phyloP scores from a whole-genome alignment of 208 protist genomes.

The Wallacemonas collosoma region DNA sequence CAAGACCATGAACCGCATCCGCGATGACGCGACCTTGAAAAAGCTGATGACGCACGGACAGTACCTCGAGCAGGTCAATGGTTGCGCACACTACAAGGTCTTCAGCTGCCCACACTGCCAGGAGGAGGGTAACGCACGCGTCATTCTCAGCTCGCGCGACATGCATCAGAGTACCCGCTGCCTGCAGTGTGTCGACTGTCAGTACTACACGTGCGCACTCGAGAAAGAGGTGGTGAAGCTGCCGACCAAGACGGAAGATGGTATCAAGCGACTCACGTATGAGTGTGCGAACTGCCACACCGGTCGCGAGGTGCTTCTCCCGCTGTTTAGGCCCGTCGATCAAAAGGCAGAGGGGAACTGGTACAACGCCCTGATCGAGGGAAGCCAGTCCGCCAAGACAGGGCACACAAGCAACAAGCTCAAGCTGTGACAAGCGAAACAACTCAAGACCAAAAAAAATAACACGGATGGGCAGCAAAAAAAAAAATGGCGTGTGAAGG shows the following conservation, averaged over 20 bases:
- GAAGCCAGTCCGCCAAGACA: slow-evolving; percentile 60
- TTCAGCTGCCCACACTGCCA: slow-evolving; percentile 79
- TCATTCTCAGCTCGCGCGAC: slow-evolving; percentile 75
- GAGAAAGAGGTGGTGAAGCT: slow-evolving; percentile 79
- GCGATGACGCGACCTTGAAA: slow-evolving; percentile 65
- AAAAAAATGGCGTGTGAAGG: not conserved
- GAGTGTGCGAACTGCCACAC: slow-evolving; percentile 77
- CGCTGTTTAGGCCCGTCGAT: slow-evolving; percentile 74
- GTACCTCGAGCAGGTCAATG: slow-evolving; percentile 77
- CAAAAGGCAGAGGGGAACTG: slow-evolving; percentile 66
- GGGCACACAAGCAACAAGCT: slow-evolving; percentile 31
- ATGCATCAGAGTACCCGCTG: slow-evolving; percentile 81
- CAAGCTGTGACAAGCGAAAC: slow-evolving; percentile 38
- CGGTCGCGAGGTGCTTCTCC: slow-evolving; percentile 77
- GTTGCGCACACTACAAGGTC: slow-evolving; percentile 81
- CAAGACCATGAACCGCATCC: slow-evolving; percentile 71
- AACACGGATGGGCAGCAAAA: not conserved
- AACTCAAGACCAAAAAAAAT: not conserved
- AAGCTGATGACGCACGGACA: slow-evolving; percentile 69
- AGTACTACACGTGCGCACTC: slow-evolving; percentile 84
- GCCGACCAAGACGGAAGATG: slow-evolving; percentile 80
- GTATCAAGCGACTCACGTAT: slow-evolving; percentile 78
- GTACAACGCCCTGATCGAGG: slow-evolving; percentile 82
- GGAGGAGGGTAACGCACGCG: slow-evolving; percentile 39
- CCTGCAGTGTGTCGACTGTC: slow-evolving; percentile 85